Evolutionary conservation across 768 basidiomycete genomes (phyloP).

Genomic region (Phlebiopsis gigantea): DNA sequence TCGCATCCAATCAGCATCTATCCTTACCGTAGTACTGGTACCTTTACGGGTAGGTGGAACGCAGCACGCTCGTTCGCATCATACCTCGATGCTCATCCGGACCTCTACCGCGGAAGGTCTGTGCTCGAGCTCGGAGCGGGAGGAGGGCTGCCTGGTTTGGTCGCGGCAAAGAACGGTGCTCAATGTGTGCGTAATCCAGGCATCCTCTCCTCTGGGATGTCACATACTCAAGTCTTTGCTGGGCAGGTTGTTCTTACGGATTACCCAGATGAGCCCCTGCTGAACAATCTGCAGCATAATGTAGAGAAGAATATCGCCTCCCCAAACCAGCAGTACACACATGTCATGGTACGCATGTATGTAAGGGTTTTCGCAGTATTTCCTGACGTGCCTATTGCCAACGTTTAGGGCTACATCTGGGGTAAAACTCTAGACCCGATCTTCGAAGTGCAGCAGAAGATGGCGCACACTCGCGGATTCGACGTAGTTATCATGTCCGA

Average conservation of each 20-base stretch:
- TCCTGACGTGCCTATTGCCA: neutral
- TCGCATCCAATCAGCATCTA: too few relatives aligned
- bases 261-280: conserved; percentile 75
- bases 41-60: conserved; percentile 56
- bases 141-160: conserved; percentile 81
- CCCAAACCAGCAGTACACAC: conserved; percentile 14
- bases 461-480: conserved; percentile 36
- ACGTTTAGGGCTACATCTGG: conserved; percentile 77
- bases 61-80: conserved; percentile 68
- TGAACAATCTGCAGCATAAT: conserved; percentile 75
- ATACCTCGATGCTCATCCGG: conserved; percentile 52
- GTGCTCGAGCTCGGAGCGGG: conserved; percentile 94
- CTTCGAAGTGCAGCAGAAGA: conserved; percentile 16
- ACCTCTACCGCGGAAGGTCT: conserved; percentile 37
- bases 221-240: neutral
- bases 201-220: neutral
- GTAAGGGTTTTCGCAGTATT: conserved; percentile 18
- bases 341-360: conserved; percentile 33
- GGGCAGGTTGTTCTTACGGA: conserved; percentile 80
- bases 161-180: conserved; percentile 68
- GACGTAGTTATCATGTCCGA: conserved; percentile 88
- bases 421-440: conserved; percentile 51
- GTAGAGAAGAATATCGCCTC: conserved; percentile 52
- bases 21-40: neutral
- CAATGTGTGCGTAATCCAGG: conserved; percentile 40